phyloP scores from a whole-genome alignment of 768 basidiomycete genomes.

The Plicaturopsis crispa region DNA sequence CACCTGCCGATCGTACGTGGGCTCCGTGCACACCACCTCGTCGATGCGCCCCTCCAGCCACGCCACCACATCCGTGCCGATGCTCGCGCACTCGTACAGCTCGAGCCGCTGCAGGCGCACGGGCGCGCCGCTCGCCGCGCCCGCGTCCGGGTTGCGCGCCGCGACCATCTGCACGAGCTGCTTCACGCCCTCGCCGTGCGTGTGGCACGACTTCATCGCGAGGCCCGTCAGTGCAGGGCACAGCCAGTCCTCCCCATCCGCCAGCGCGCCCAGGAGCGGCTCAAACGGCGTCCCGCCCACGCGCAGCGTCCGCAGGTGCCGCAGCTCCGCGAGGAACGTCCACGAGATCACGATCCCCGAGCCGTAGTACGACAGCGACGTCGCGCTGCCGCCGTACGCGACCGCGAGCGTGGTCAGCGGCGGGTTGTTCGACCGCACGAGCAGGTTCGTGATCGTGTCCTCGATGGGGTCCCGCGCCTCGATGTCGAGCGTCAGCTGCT shows the following conservation, averaged over 20 bases:
- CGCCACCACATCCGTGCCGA: constrained; percentile 62
- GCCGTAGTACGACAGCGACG: constrained; percentile 47
- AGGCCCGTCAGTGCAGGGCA: constrained; percentile 58
- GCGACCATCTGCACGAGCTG: constrained; percentile 71
- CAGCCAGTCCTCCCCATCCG: constrained; percentile 48
- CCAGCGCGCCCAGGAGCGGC: constrained; percentile 49
- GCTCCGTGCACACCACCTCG: constrained; percentile 56
- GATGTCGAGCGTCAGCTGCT: constrained; percentile 58
- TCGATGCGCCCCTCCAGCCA: constrained; percentile 61
- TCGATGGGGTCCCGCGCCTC: constrained; percentile 72
- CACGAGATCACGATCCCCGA: constrained; percentile 55
- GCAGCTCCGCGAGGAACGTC: constrained; percentile 56
- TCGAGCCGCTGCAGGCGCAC: constrained; percentile 50
- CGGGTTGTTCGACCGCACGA: constrained; percentile 52
- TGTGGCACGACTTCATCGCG: constrained; percentile 56
- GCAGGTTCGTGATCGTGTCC: constrained; percentile 55
- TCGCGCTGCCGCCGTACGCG: constrained; percentile 39
- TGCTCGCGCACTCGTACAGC: constrained; percentile 55
- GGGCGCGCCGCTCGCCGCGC: constrained; percentile 32
- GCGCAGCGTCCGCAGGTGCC: constrained; percentile 48
- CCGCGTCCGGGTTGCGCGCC: constrained; percentile 53
- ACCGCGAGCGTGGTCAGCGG: constrained; percentile 53
- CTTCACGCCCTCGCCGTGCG: constrained; percentile 54
- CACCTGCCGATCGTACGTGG: constrained; percentile 29
- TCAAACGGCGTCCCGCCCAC: constrained; percentile 64